Conservation (phyloP, 106 monocot species). For the Allium fistulosum region DNA sequence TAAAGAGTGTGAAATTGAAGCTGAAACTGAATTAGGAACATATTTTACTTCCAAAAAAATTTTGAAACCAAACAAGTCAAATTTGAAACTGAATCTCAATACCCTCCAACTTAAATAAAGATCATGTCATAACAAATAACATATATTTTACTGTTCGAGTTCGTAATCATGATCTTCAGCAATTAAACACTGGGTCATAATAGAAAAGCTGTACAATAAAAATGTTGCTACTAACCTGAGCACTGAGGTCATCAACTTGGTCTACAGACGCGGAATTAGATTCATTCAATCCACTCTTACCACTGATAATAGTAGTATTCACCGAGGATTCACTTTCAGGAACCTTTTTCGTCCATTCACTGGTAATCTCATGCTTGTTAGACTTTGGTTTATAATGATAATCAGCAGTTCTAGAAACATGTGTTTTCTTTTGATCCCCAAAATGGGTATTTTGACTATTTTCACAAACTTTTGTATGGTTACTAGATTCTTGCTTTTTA, state of each 20-base stretch:
- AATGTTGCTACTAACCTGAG: constrained; percentile 41
- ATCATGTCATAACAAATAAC: too few species aligned
- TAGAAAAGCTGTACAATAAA: not conserved
- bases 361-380: constrained; percentile 13
- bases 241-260: constrained; percentile 32
- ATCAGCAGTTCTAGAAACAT: constrained; percentile 15
- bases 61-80: too few species aligned
- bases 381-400: constrained; percentile 19
- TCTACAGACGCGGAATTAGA: constrained; percentile 18
- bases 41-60: too few species aligned
- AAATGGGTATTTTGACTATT: constrained; percentile 13
- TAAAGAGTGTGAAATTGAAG: too few species aligned
- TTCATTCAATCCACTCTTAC: constrained; percentile 3
- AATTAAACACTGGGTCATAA: not conserved
- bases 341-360: constrained; percentile 23
- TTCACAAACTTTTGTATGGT: constrained; percentile 7
- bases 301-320: not conserved
- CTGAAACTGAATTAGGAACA: too few species aligned
- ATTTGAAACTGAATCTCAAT: too few species aligned
- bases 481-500: not conserved
- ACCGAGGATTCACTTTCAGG: constrained; percentile 21
- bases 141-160: too few species aligned
- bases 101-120: too few species aligned
- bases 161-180: too few species aligned
- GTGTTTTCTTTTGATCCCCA: constrained; percentile 14